Evolutionary conservation across 1,284 basidiomycete genomes (phyloP).

Genomic region (Leccinum pachyderme): DNA sequence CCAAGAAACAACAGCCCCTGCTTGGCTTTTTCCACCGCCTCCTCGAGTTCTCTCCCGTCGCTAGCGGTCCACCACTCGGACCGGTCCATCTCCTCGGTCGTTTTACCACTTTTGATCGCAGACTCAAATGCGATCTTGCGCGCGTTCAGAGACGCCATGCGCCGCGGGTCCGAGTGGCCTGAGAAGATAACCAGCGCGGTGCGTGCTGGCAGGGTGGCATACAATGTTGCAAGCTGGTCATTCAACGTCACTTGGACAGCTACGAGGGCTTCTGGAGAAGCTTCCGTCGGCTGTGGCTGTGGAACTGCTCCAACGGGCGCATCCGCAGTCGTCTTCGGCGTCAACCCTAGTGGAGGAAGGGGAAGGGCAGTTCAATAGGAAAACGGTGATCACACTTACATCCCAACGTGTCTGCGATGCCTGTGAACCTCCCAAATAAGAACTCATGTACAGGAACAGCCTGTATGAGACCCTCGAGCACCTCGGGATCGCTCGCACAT

Average conservation of each 20-base stretch:
- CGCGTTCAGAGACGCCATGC: conserved; percentile 68
- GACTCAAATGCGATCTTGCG: conserved; percentile 73
- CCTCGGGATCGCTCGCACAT: conserved; percentile 75
- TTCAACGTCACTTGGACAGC: conserved; percentile 52
- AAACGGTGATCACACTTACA: conserved; percentile 52
- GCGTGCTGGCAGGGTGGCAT: conserved; percentile 67
- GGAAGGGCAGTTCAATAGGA: neutral
- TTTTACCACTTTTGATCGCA: conserved; percentile 57
- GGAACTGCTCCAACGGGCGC: conserved; percentile 28
- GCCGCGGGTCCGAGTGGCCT: conserved; percentile 82
- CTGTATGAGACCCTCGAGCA: conserved; percentile 63
- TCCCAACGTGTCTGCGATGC: conserved; percentile 69
- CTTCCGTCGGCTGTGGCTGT: conserved; percentile 22
- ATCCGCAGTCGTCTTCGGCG: conserved; percentile 47
- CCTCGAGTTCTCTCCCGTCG: conserved; percentile 77
- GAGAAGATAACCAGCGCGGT: conserved; percentile 84
- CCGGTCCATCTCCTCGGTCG: conserved; percentile 43
- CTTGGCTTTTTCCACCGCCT: conserved; percentile 74
- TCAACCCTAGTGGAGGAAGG: conserved; percentile 49
- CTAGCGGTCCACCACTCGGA: conserved; percentile 67
- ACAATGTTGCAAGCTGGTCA: conserved; percentile 57
- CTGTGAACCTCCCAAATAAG: conserved; percentile 78
- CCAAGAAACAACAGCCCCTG: conserved; percentile 82
- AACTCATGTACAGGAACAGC: conserved; percentile 71
- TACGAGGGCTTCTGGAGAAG: conserved; percentile 38